phyloP scores from a whole-genome alignment of 305 asterid genomes.

The Caryopteris hybrid region DNA sequence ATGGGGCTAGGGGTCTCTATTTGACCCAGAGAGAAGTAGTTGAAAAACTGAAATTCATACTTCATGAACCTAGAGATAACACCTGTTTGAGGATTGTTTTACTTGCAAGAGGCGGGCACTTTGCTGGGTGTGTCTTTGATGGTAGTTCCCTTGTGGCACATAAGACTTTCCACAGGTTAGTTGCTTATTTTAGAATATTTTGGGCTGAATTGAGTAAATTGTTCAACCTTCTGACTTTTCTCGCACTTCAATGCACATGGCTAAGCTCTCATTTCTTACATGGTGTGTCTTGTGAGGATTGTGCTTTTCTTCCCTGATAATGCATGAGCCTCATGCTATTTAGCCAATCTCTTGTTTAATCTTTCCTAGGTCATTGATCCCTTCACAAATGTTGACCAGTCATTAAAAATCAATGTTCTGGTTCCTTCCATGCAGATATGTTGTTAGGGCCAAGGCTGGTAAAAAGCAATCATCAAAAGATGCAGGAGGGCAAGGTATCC shows the following conservation, averaged over 20 bases:
- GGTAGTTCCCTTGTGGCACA: constrained; percentile 74
- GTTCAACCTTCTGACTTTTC: background rate
- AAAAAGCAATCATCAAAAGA: constrained; percentile 92
- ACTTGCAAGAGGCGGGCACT: constrained; percentile 92
- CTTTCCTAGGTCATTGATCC: background rate
- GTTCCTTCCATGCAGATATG: constrained; percentile 56
- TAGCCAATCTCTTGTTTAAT: background rate
- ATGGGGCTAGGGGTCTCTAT: constrained; percentile 30
- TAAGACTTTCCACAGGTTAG: constrained; percentile 96
- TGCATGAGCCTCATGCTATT: background rate
- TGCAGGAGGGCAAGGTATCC: constrained; percentile 72
- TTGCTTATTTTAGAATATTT: constrained; percentile 7
- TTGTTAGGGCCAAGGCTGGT: constrained; percentile 96
- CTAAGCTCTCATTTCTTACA: background rate
- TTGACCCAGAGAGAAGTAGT: constrained; percentile 53
- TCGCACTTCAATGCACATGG: background rate
- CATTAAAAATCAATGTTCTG: background rate
- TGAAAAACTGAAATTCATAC: constrained; percentile 55
- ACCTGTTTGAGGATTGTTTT: constrained; percentile 68
- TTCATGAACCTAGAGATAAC: constrained; percentile 72
- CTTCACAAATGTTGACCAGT: background rate
- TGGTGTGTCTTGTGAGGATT: no score
- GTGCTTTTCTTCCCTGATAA: background rate
- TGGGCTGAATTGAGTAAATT: background rate
- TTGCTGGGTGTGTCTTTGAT: constrained; percentile 96